Conservation (phyloP, 495 filamentous ascomycete genomes). For the Podospora didyma region DNA sequence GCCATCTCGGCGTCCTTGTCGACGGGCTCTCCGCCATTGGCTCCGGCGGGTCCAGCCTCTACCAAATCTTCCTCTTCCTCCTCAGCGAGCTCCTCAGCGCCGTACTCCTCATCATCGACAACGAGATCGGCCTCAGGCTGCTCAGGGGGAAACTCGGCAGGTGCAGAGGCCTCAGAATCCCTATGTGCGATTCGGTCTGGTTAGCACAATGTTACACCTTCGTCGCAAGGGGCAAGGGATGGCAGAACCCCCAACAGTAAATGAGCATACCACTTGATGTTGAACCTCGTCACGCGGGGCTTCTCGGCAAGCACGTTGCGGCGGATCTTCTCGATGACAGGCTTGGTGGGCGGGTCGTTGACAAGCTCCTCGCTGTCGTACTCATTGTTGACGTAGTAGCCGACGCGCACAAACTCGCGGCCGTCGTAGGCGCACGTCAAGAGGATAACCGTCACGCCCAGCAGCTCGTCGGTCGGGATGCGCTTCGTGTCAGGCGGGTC, state of each 20-base stretch:
- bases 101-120: slow-evolving; percentile 85
- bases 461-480: slow-evolving; percentile 90
- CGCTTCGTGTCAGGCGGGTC: slow-evolving; percentile 82
- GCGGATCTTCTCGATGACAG: slow-evolving; percentile 83
- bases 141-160: slow-evolving; percentile 92
- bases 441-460: slow-evolving; percentile 95
- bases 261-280: slow-evolving; percentile 88
- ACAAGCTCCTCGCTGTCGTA: slow-evolving; percentile 88
- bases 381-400: slow-evolving; percentile 99
- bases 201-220: slow-evolving; percentile 15
- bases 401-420: slow-evolving; percentile 94
- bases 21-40: slow-evolving; percentile 38
- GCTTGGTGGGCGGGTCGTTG: slow-evolving; percentile 84
- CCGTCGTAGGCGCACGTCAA: slow-evolving; percentile 95
- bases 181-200: slow-evolving; percentile 37
- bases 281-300: slow-evolving; percentile 92
- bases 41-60: slow-evolving; percentile 41
- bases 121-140: slow-evolving; percentile 89
- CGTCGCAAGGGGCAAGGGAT: background rate
- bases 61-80: slow-evolving; percentile 54
- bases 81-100: slow-evolving; percentile 75
- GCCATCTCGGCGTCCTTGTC: slow-evolving; percentile 80
- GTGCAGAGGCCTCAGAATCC: slow-evolving; percentile 94
- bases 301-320: slow-evolving; percentile 94
- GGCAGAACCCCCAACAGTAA: background rate